Base-by-base conservation (phyloP, 2,329 filamentous ascomycete species). In the Hypoxylon sp. region DNA sequence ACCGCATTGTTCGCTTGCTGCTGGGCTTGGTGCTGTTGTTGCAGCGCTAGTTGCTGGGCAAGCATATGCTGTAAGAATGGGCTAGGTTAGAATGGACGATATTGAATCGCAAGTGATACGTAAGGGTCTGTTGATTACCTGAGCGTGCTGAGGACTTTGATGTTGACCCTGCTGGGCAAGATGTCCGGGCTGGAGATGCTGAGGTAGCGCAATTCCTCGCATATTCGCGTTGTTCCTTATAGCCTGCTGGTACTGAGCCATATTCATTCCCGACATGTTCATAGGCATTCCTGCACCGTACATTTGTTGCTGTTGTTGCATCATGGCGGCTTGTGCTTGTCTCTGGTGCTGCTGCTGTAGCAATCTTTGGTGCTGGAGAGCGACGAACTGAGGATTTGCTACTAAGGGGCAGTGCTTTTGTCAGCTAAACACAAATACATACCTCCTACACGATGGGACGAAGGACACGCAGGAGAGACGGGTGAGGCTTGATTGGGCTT, bases 1-100 rank as follows among this genome's bases (percentile, higher is more conserved):
- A 75, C 73, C 51, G 74, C 71, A 42, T 73, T 73, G 57, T 74
- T 71, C 49, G 67, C 65, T 46, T 71, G 70, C 7, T 75, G 74
- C 45, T 76, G 74, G 26, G 72, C 71, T 13, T 72, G 70, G 20
- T 68, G 66, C 37, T 72, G 71, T 15, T 75, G 71, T 15, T 75
- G 72, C 43, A 74, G 52, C 16, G 59, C 68, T 40, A 72, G 49
- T 42, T 71, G 67, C 42, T 68, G 69, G 29, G 59, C 60, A 21
- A 67, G 12, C 3, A 61, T 12, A 16, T 60, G 45, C 12, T 36
- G 19, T 17, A 21, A 15, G 29, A n/a, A n/a, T 21, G 12, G 43
- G 25, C 16, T 45, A 29, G 19, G 32, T 38, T 17, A 51, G 38
- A 17, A 16, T 17, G 17, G 30, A 16, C 12, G 29, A n/a, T 13